Base-by-base conservation (phyloP, 768 basidiomycete genomes). In the Leccinum disarticulatum region DNA sequence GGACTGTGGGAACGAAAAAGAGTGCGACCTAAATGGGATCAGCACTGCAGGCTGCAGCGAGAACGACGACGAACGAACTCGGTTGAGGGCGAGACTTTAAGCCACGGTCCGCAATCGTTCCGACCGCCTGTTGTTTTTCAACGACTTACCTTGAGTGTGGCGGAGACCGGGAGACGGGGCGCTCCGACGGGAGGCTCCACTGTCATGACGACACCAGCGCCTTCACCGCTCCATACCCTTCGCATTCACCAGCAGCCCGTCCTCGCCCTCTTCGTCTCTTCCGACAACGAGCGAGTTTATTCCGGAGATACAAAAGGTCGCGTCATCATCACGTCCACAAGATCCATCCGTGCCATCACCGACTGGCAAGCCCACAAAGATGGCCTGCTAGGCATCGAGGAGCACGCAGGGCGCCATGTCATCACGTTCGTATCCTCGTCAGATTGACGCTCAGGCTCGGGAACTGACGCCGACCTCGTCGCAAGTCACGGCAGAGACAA, bases 261-360 rank as follows among this genome's bases (percentile, higher is more conserved):
- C 55, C 83, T 76, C 56, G 76, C 83, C 0, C 56, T 95, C 38
- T 78, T 74, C 48, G 76, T 93, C 66, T 91, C 93, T 1, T 64
- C 77, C 4, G 84, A 90, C 69, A 92, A 93, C 68, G 84, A 90
- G 62, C 78, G 91, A 17, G 76, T 98, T 6, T 95, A 93, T 74
- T 92, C 95, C 7, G 95, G 89, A 4, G 96, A 98, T 66, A 76
- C 81, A 5, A 81, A 86, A 17, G 96, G 96, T 3, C 81, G 76
- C n/a, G 85, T 95, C 25, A 81, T 87, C 4, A 76, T 91, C 58
- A 91, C 89, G 4, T 90, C 91, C 47, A 87, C 94, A 3, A 79
- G 83, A 28, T 84, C 86, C 1, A 79, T 95, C 17, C 84, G 96
- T n/a, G 79, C 91, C 0, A 76, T 91, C 17, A 76, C 84, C 1